Conservation (phyloP, 73 alveolate genomes). For the Breviolum minutum region DNA sequence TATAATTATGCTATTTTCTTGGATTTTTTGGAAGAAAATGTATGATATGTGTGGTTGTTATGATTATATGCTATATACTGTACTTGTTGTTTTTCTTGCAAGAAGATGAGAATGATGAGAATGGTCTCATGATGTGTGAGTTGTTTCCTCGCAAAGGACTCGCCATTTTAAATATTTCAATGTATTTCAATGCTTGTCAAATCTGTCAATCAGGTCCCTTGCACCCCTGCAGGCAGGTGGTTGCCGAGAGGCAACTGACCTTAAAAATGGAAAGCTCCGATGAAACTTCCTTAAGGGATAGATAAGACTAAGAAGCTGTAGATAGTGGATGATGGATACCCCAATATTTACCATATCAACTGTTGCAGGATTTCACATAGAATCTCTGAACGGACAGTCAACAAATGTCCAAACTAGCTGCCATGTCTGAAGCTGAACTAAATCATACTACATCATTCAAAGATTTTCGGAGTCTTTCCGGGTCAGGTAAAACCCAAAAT, state of each 20-base stretch:
- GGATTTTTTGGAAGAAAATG: no score
- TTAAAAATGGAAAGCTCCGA: neutral
- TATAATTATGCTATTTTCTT: no score
- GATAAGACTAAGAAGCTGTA: no score
- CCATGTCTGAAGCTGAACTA: no score
- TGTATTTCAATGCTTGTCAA: neutral
- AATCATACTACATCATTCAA: neutral
- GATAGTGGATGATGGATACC: neutral
- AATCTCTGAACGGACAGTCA: neutral
- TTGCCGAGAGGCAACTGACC: neutral
- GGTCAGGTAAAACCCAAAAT: neutral
- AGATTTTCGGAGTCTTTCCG: neutral
- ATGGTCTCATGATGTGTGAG: no score
- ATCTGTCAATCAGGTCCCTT: neutral
- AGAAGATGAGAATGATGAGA: no score
- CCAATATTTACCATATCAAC: neutral
- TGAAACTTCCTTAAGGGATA: no score
- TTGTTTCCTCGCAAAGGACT: no score
- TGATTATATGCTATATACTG: no score
- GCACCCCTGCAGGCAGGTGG: neutral
- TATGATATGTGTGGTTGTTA: no score
- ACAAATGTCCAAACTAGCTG: neutral
- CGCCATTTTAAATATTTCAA: neutral
- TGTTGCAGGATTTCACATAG: neutral
- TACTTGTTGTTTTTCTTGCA: no score